Evolutionary conservation across 192 early-diverging fungal genomes (phyloP).

Genomic region (Rhizoclosmatium globosum): DNA sequence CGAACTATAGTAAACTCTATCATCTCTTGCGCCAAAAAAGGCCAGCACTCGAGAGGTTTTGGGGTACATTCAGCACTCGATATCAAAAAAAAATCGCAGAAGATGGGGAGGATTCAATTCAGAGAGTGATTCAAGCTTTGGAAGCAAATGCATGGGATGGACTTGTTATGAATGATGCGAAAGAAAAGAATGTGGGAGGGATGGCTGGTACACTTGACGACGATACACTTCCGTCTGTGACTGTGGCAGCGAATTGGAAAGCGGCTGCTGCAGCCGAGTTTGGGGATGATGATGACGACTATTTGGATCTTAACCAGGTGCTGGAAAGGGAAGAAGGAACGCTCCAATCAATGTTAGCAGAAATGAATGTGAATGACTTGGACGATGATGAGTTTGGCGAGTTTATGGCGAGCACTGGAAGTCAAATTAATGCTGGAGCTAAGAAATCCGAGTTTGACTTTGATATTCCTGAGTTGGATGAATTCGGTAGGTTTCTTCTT

Average conservation of each 20-base stretch:
- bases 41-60: too few relatives aligned
- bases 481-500: constrained; percentile 3
- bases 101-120: background rate
- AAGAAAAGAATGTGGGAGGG: background rate
- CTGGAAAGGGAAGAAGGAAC: background rate
- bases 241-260: background rate
- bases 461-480: constrained; percentile 23
- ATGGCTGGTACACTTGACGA: background rate
- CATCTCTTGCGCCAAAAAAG: background rate
- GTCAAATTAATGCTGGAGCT: background rate
- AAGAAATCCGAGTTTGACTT: constrained; percentile 1
- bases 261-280: constrained; percentile 22
- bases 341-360: background rate
- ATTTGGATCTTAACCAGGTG: constrained; percentile 7
- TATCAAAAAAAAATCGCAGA: background rate
- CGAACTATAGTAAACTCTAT: background rate
- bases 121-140: constrained; percentile 15
- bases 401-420: constrained; percentile 1
- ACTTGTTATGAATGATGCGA: background rate
- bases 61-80: too few relatives aligned
- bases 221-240: background rate
- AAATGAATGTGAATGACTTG: background rate
- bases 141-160: constrained; percentile 34
- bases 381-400: constrained; percentile 12
- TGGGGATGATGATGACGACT: constrained; percentile 16